phyloP scores from a whole-genome alignment of 257 asterid species.

The Solanum acaule region DNA sequence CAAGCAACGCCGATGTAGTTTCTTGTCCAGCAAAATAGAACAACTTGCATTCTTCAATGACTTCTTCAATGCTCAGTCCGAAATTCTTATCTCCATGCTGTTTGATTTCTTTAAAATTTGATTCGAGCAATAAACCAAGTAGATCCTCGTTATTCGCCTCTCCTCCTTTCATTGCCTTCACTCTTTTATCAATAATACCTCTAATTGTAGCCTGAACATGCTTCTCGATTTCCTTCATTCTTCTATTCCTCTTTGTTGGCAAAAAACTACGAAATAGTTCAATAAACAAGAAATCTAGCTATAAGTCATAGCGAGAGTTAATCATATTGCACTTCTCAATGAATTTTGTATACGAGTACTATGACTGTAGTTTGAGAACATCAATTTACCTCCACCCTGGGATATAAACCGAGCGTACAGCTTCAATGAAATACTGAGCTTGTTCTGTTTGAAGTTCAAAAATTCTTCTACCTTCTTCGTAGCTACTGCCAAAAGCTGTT shows the following conservation, averaged over 20 bases:
- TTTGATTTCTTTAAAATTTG: not conserved
- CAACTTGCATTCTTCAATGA: slow-evolving; percentile 43
- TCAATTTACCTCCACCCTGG: slow-evolving; percentile 12
- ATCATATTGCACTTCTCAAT: no score
- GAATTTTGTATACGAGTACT: not conserved
- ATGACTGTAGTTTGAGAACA: not conserved
- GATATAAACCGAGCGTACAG: not conserved
- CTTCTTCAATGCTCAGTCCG: slow-evolving; percentile 6
- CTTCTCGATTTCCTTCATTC: not conserved
- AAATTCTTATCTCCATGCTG: not conserved
- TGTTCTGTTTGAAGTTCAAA: slow-evolving; percentile 27
- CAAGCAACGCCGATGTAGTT: slow-evolving; percentile 37
- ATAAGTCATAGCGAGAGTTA: not conserved
- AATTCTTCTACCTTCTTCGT: slow-evolving; percentile 36
- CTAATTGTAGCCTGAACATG: slow-evolving; percentile 11
- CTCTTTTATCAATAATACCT: slow-evolving; percentile 20
- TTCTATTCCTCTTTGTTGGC: slow-evolving; percentile 31
- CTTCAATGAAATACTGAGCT: not conserved
- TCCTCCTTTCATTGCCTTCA: slow-evolving; percentile 13
- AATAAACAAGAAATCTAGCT: not conserved
- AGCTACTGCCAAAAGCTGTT: slow-evolving; percentile 40
- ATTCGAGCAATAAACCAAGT: slow-evolving; percentile 6
- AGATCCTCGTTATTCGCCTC: slow-evolving; percentile 5
- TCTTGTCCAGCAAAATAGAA: slow-evolving; percentile 55
- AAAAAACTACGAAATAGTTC: not conserved